Conservation (phyloP, 73 alveolate genomes). For the Uronychia binucleata region DNA sequence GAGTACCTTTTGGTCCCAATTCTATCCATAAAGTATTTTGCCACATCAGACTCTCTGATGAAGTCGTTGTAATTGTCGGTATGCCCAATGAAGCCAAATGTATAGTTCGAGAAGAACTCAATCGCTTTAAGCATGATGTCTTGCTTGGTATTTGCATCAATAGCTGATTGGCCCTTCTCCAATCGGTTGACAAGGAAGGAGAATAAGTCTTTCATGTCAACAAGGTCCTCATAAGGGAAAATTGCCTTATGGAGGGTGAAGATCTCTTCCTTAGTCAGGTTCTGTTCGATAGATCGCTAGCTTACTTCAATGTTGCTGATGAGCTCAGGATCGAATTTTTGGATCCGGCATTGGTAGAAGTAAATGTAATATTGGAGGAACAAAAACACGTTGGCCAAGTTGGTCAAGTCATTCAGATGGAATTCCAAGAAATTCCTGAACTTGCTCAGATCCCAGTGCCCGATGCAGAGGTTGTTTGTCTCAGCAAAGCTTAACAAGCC, state of each 20-base stretch:
- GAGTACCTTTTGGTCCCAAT: background rate
- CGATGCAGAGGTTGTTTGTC: background rate
- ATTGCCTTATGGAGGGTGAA: background rate
- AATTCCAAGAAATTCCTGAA: slow-evolving; percentile 11
- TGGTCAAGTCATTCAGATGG: slow-evolving; percentile 16
- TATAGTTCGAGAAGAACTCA: slow-evolving; percentile 25
- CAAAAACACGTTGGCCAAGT: slow-evolving; percentile 14
- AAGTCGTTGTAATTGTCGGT: background rate
- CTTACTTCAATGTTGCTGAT: no score
- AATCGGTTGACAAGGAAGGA: slow-evolving; percentile 4
- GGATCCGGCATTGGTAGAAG: slow-evolving; percentile 14
- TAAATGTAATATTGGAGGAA: slow-evolving; percentile 28
- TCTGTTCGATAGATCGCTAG: no score
- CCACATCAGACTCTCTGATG: background rate
- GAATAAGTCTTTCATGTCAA: slow-evolving; percentile 31
- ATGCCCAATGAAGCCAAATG: background rate
- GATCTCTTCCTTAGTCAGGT: slow-evolving; percentile 13
- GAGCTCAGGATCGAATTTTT: background rate
- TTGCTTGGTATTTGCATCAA: slow-evolving; percentile 23
- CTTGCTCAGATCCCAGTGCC: slow-evolving; percentile 6
- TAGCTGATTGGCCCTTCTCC: slow-evolving; percentile 6
- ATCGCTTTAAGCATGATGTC: slow-evolving; percentile 17
- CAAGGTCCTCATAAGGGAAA: slow-evolving; percentile 14
- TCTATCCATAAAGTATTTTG: background rate
- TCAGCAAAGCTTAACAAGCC: no score